Percentiles rank a stretch among this genome's conserved stretches.
phyloP scores from a whole-genome alignment of 768 basidiomycete genomes.

The Termitomyces sp. region DNA sequence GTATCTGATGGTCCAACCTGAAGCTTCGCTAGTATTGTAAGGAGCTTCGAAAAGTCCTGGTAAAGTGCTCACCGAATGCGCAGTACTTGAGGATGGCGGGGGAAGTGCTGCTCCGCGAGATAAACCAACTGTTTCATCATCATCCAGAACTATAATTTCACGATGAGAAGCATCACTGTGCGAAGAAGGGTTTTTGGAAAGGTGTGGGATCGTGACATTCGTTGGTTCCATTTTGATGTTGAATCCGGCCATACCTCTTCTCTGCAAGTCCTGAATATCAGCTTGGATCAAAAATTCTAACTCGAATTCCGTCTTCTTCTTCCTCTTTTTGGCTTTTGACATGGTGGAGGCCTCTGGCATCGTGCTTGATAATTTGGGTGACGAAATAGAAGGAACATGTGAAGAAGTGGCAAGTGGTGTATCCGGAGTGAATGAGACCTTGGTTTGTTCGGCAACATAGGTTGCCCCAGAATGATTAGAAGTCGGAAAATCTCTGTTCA shows the following conservation, averaged over 20 bases:
- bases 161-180: background rate
- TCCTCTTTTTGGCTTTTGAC: slow-evolving; percentile 1
- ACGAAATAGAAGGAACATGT: background rate
- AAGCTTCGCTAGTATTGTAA: background rate
- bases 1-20: background rate
- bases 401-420: background rate
- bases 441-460: background rate
- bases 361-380: background rate
- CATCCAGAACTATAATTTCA: background rate
- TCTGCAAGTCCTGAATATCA: slow-evolving; percentile 14
- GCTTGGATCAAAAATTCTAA: slow-evolving; percentile 11
- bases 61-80: background rate
- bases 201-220: background rate
- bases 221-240: slow-evolving; percentile 4
- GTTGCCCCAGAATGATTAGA: background rate
- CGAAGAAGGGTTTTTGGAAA: background rate
- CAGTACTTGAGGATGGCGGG: background rate
- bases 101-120: background rate
- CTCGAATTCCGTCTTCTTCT: slow-evolving; percentile 8
- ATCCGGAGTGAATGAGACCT: too few relatives aligned
- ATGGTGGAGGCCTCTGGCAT: background rate
- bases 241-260: slow-evolving; percentile 1
- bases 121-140: background rate
- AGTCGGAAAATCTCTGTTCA: background rate
- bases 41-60: background rate